phyloP scores from a whole-genome alignment of 2,329 filamentous ascomycete species.

The Rhinocladiella similis region DNA sequence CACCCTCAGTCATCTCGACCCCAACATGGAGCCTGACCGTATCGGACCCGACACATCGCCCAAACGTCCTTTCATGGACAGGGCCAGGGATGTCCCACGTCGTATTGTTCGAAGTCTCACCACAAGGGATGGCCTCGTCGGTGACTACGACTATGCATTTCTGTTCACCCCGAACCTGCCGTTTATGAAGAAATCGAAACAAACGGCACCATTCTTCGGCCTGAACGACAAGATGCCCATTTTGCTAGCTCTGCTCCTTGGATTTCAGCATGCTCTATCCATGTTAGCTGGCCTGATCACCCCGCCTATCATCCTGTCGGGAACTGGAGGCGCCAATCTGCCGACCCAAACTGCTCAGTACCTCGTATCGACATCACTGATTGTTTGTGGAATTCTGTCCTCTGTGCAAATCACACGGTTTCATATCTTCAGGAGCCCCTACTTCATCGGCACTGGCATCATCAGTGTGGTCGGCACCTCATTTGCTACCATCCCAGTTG shows the following conservation, averaged over 20 bases:
- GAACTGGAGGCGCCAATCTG: conserved; percentile 59
- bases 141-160: conserved; percentile 85
- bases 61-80: conserved; percentile 38
- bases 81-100: conserved; percentile 28
- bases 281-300: conserved; percentile 65
- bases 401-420: conserved; percentile 66
- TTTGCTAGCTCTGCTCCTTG: conserved; percentile 65
- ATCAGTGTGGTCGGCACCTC: conserved; percentile 68
- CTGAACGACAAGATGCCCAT: conserved; percentile 67
- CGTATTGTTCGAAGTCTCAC: conserved; percentile 39
- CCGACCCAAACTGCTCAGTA: conserved; percentile 57
- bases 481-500: conserved; percentile 67
- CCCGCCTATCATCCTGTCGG: conserved; percentile 64
- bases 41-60: conserved; percentile 43
- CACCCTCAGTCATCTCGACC: not conserved
- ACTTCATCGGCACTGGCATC: conserved; percentile 64
- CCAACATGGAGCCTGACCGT: conserved; percentile 36
- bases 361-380: conserved; percentile 67
- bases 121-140: conserved; percentile 69
- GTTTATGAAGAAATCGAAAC: conserved; percentile 66
- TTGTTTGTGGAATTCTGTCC: conserved; percentile 65
- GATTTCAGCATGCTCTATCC: conserved; percentile 67
- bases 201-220: conserved; percentile 66
- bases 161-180: conserved; percentile 82
- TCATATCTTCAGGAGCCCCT: conserved; percentile 62